Percentiles rank a stretch among this genome's conserved stretches.
Conservation (phyloP, 176 grass and related monocot genomes). For the Musa troglodytarum region DNA sequence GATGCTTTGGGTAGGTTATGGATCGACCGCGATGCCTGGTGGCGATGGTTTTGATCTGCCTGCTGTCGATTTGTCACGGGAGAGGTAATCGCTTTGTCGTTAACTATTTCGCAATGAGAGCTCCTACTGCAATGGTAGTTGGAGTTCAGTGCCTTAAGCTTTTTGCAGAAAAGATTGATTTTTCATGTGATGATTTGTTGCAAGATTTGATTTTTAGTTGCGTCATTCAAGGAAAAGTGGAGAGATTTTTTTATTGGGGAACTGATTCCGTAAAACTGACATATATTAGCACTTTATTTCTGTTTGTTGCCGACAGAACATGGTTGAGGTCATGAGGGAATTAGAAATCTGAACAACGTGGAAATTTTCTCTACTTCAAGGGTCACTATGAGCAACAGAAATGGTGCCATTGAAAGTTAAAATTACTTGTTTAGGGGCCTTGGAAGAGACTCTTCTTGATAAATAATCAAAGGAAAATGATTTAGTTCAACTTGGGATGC, state of each 20-base stretch:
- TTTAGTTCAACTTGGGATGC: background rate
- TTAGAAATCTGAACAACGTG: background rate
- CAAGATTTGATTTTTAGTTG: background rate
- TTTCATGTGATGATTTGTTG: background rate
- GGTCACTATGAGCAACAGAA: background rate
- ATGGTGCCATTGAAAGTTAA: no score
- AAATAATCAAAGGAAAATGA: background rate
- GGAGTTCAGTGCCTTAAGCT: background rate
- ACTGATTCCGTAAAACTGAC: background rate
- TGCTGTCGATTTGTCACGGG: conserved; percentile 36
- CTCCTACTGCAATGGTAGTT: background rate
- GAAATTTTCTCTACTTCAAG: background rate
- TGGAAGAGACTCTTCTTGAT: background rate
- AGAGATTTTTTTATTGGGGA: background rate
- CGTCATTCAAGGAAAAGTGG: background rate
- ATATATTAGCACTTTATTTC: background rate
- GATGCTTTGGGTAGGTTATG: conserved; percentile 22
- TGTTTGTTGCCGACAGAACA: background rate
- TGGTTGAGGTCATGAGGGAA: background rate
- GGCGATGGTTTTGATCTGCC: conserved; percentile 31
- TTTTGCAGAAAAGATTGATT: background rate
- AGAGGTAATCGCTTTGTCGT: conserved; percentile 29
- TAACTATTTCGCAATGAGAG: background rate
- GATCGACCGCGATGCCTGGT: conserved; percentile 31
- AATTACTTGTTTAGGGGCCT: background rate